These are phyloP conservation scores for Henckelia pumila DNA, from an alignment of 257 asterid species.

Conservation along the genomic window DNA sequence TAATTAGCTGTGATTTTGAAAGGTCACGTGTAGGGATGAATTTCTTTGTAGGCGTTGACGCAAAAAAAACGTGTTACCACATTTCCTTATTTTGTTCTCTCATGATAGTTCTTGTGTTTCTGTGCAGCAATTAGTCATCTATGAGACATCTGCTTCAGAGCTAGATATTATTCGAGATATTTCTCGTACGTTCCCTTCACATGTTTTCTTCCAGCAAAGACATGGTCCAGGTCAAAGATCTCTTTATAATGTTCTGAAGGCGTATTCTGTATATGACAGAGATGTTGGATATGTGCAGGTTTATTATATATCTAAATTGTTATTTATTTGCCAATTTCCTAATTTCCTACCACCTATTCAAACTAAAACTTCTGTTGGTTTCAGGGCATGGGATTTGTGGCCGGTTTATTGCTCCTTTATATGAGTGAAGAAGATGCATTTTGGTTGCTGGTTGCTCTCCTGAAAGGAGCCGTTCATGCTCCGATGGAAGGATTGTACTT, in stretches of 20 bases:
- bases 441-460: slow-evolving; percentile 98
- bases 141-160: slow-evolving; percentile 99
- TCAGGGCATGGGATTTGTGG: slow-evolving; percentile 99
- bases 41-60: slow-evolving; percentile 1
- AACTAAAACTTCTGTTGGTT: slow-evolving; percentile 30
- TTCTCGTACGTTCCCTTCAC: slow-evolving; percentile 98
- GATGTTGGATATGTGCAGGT: slow-evolving; percentile 99
- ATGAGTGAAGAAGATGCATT: slow-evolving; percentile 99
- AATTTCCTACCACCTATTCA: slow-evolving; percentile 20
- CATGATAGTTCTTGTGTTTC: slow-evolving; percentile 26
- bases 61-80: slow-evolving; percentile 15
- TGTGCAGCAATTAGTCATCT: slow-evolving; percentile 94
- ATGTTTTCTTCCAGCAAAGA: slow-evolving; percentile 98
- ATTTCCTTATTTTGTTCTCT: slow-evolving; percentile 12
- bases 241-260: slow-evolving; percentile 93
- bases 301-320: slow-evolving; percentile 17
- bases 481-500: slow-evolving; percentile 98
- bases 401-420: slow-evolving; percentile 93
- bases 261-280: slow-evolving; percentile 91
- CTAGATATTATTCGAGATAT: slow-evolving; percentile 95
- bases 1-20: background rate
- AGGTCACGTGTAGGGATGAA: slow-evolving; percentile 3
- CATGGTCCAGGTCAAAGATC: slow-evolving; percentile 99
- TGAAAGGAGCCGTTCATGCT: slow-evolving; percentile 97
- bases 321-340: slow-evolving; percentile 18